Conservation (phyloP, 1,284 basidiomycete genomes). For the Cystobasidiaceae sp. region DNA sequence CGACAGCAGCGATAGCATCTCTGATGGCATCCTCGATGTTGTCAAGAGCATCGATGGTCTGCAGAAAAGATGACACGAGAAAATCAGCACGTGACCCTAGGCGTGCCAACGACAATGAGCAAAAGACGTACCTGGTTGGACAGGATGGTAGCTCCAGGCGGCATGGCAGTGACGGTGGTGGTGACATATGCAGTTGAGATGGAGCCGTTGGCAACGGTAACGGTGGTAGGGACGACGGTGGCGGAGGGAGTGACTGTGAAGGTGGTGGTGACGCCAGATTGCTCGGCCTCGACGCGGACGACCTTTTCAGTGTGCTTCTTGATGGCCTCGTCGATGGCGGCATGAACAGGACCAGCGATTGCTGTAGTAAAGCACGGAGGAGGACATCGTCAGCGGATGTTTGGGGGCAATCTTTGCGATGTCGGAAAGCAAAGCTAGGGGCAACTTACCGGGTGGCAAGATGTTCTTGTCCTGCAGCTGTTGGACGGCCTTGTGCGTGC, state of each 20-base stretch:
- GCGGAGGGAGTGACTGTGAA: slow-evolving; percentile 1
- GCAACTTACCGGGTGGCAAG: slow-evolving; percentile 22
- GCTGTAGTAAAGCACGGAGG: not conserved
- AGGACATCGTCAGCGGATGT: no score
- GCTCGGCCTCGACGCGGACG: slow-evolving; percentile 16
- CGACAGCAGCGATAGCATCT: slow-evolving; percentile 38
- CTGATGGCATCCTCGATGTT: slow-evolving; percentile 38
- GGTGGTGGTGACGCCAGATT: slow-evolving; percentile 5
- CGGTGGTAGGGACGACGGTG: not conserved
- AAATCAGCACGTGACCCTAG: slow-evolving; percentile 22
- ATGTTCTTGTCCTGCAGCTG: slow-evolving; percentile 30
- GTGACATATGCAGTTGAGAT: slow-evolving; percentile 30
- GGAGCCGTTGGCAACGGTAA: slow-evolving; percentile 15
- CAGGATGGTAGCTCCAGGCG: slow-evolving; percentile 33
- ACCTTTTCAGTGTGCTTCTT: slow-evolving; percentile 29
- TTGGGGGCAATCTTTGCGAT: not conserved
- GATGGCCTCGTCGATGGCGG: slow-evolving; percentile 34
- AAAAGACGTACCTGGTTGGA: slow-evolving; percentile 16
- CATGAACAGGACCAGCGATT: slow-evolving; percentile 30
- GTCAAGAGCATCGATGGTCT: slow-evolving; percentile 34
- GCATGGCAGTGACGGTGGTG: slow-evolving; percentile 28
- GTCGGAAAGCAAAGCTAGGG: not conserved
- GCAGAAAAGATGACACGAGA: not conserved
- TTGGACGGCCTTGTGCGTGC: slow-evolving; percentile 33
- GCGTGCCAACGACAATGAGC: slow-evolving; percentile 6